Base-by-base conservation (phyloP, 805 yeast genomes). In the Ogataea methanolica region DNA sequence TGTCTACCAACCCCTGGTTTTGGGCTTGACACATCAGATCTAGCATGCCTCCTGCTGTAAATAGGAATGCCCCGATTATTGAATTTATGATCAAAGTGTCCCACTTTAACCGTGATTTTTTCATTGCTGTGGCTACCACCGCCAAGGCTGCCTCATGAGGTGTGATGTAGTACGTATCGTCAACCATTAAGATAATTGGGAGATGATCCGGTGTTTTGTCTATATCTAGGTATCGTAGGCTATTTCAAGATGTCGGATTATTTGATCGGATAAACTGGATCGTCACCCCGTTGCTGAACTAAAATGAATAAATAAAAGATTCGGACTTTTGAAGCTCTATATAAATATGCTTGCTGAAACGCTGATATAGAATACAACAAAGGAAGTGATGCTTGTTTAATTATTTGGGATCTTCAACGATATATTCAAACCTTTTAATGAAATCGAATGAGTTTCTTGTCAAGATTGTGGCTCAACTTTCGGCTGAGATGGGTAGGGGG, bases 131-230 rank as follows among this genome's bases (percentile, higher is more conserved):
- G 8, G 95, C 95, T 17, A 86, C 92, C 37, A 85, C 84, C 0
- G 95, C 94, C 43, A 87, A 65, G 0, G 94, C 94, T 2, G 92
- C 82, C 57, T 87, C 95, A 66, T 86, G 82, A 6, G 92, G 87
- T 4, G 89, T 80, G 43, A 85, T 73, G 57, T 85, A 87, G 54
- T 73, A 68, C 2, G 77, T 69, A 55, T 80, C 85, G 57, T 67
- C 69, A n/a, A 59, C 69, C 41, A 39, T 39, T 33, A 23, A 9
- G 21, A 19, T 19, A 19, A 19, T 19, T 23, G 6, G 26, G 7
- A 22, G 15, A 37, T 21, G 23, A 17, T 37, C 39, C 39, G 39
- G 23, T 15, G 23, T 21, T 14, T n/a, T 37, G 39, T 12, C 33
- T 23, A 7, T 8, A 23, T 22, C 15, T 23, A 14, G 41, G n/a